Evolutionary conservation across 2,329 filamentous ascomycete species (phyloP), one percentile per base, ranked within the genome.

Genomic region (Aspergillus jensenii): DNA sequence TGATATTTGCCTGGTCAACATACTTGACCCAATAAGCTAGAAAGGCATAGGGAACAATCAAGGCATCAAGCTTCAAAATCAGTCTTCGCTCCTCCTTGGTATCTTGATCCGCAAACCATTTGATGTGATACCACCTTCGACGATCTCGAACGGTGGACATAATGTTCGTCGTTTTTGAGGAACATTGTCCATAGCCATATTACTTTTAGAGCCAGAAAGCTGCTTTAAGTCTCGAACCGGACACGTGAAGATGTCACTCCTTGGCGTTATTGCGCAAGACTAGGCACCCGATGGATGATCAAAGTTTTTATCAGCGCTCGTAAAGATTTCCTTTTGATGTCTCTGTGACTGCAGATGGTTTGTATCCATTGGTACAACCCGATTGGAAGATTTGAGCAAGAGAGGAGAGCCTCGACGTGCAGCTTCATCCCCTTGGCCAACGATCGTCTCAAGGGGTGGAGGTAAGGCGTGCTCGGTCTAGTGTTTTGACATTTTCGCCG

Each of bases 11-110:
- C 61, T 84, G 81, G 60, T 84, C 82, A 8, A 85, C 77, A 58
- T 84, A 82, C 65, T 84, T 84, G 51, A 81, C 77, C 79, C 82
- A 85, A 60, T 84, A 84, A 0, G 79, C 76, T 2, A 85, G 67
- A 45, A 84, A 80, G 0, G 81, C 82, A 63, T 84, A 85, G 0
- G 82, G 82, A 0, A 86, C 78, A 37, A 86, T 81, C 2, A 85
- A 68, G 0, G 82, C 67, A 59, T 86, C 83, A 12, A 86, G 76
- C 64, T 86, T 86, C 23, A 79, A 52, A 37, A 86, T 81, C 3
- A 86, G 72, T 58, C 74, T 77, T 41, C 80, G 74, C 61, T 85
- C 82, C 55, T 80, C 78, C 0, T 72, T 71, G 0, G 76, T 81
- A 59, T 86, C 83, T 6, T 78, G 70, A 17, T 77, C 70, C 2